Conservation (phyloP, 2,329 filamentous ascomycete species). For the Kalaharituber pfeilii region DNA sequence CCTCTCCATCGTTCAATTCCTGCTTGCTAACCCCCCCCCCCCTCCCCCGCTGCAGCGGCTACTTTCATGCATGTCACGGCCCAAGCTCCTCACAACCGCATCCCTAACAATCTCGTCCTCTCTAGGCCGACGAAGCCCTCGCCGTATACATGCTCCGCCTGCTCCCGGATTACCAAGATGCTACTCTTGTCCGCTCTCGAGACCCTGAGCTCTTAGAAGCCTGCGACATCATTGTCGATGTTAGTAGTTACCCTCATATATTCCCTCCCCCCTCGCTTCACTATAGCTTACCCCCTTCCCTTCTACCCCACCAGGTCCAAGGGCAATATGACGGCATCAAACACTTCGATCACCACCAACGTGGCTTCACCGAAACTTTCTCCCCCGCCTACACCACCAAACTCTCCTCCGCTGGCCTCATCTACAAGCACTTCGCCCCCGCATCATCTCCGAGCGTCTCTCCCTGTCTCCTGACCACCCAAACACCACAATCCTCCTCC, state of each 20-base stretch:
- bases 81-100: background rate
- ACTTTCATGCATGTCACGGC: slow-evolving; percentile 52
- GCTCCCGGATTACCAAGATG: slow-evolving; percentile 60
- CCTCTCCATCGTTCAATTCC: slow-evolving; percentile 1
- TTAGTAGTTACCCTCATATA: slow-evolving; percentile 37
- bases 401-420: slow-evolving; percentile 80
- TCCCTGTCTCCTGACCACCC: slow-evolving; percentile 42
- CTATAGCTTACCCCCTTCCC: background rate
- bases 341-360: slow-evolving; percentile 96
- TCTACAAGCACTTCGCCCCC: slow-evolving; percentile 88
- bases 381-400: slow-evolving; percentile 63
- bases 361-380: slow-evolving; percentile 71
- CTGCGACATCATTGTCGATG: slow-evolving; percentile 92
- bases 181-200: slow-evolving; percentile 67
- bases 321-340: slow-evolving; percentile 71
- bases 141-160: slow-evolving; percentile 89
- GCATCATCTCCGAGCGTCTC: slow-evolving; percentile 56
- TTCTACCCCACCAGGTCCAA: slow-evolving; percentile 11
- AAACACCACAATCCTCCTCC: slow-evolving; percentile 59
- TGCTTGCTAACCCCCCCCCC: slow-evolving; percentile 1
- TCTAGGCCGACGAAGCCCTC: slow-evolving; percentile 71
- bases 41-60: slow-evolving; percentile 39
- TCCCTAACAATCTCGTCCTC: slow-evolving; percentile 1
- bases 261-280: background rate
- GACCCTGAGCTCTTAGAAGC: slow-evolving; percentile 59